Evolutionary conservation across 148 eudicot genomes (phyloP).

Genomic region (Heliosperma pusillum): DNA sequence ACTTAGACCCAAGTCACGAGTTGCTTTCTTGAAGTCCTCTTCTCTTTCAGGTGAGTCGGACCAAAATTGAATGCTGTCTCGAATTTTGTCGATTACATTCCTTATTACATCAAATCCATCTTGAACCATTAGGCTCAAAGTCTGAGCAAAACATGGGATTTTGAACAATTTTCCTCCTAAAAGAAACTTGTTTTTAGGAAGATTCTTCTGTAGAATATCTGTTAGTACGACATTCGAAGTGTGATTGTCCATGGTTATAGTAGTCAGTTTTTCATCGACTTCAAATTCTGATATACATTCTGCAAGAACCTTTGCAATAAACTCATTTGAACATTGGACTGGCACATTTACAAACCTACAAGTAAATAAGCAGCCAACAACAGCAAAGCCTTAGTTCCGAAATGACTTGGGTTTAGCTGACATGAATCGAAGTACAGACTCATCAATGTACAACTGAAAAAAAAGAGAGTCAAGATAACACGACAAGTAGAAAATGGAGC

Average conservation of each 20-base stretch:
- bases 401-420: background rate
- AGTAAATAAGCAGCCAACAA: background rate
- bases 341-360: constrained; percentile 21
- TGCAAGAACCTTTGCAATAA: constrained; percentile 1
- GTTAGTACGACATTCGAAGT: constrained; percentile 3
- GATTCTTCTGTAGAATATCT: constrained; percentile 3
- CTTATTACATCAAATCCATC: constrained; percentile 28
- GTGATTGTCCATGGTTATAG: constrained; percentile 3
- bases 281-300: constrained; percentile 16
- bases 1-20: background rate
- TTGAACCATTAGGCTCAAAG: constrained; percentile 27
- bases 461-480: too few relatives aligned
- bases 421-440: too few relatives aligned
- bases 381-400: background rate
- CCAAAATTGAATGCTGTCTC: constrained; percentile 31
- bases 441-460: too few relatives aligned
- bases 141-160: constrained; percentile 27
- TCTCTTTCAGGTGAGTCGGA: constrained; percentile 20
- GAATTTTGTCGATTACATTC: constrained; percentile 22
- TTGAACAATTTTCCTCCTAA: constrained; percentile 11
- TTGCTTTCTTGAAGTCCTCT: constrained; percentile 23
- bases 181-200: background rate
- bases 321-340: background rate
- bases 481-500: too few relatives aligned
- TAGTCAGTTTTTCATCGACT: constrained; percentile 5